A percentile compares a stretch with the other conserved stretches of the same genome.
Conservation (phyloP, 2,329 filamentous ascomycete species). For the Annulohypoxylon truncatum region DNA sequence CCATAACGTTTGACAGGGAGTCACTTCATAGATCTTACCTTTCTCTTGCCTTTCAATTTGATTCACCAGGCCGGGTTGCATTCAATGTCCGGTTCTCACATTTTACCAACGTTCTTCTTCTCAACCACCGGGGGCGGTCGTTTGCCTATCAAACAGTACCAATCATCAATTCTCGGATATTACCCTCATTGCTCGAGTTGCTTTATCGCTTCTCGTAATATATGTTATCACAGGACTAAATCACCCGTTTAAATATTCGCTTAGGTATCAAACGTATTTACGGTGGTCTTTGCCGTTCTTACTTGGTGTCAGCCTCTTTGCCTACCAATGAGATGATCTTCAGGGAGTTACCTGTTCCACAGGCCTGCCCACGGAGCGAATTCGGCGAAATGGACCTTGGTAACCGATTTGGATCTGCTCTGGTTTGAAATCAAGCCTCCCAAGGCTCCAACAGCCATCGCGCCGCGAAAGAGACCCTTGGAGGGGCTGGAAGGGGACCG, state of each 20-base stretch:
- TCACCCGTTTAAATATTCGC: not conserved
- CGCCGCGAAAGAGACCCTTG: conserved; percentile 31
- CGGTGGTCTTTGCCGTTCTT: not conserved
- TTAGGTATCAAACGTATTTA: not conserved
- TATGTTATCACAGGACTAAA: conserved; percentile 11
- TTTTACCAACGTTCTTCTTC: conserved; percentile 29
- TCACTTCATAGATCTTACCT: not conserved
- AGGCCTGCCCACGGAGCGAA: conserved; percentile 35
- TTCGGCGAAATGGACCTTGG: conserved; percentile 42
- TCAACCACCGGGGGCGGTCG: not conserved
- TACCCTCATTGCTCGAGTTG: conserved; percentile 3
- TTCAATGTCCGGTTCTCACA: conserved; percentile 22
- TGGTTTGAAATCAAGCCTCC: conserved; percentile 39
- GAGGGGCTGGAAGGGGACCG: conserved; percentile 38
- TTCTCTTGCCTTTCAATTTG: conserved; percentile 16
- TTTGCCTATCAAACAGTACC: conserved; percentile 9
- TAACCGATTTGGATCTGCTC: conserved; percentile 36
- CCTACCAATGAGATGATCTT: conserved; percentile 29
- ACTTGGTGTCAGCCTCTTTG: conserved; percentile 7
- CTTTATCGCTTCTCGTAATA: not conserved
- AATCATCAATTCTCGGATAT: conserved; percentile 19
- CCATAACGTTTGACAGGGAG: conserved; percentile 27
- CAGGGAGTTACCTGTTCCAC: conserved; percentile 22
- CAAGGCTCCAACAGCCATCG: conserved; percentile 33
- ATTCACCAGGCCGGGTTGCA: conserved; percentile 32